phyloP scores from a whole-genome alignment of 306 rosid genomes.

The Cotoneaster glaucophyllus region DNA sequence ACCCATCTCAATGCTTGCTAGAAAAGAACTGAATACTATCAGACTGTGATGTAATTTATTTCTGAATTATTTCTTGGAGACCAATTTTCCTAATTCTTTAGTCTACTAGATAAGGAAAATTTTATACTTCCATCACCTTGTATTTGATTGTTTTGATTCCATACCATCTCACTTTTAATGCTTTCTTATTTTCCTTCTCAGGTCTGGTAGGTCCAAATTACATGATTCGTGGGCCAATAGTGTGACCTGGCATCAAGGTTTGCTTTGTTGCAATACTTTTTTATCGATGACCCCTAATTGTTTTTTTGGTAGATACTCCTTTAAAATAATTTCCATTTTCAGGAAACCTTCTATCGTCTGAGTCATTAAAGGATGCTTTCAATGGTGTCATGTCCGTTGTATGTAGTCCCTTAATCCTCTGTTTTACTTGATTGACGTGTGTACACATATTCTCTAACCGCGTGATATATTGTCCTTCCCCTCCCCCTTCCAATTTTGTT shows the following conservation, averaged over 20 bases:
- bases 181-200: slow-evolving; percentile 26
- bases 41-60: not conserved
- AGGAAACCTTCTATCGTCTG: slow-evolving; percentile 83
- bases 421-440: not conserved
- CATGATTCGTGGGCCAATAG: slow-evolving; percentile 72
- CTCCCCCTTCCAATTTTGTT: not conserved
- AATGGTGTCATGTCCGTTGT: slow-evolving; percentile 84
- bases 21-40: not conserved
- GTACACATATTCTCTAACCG: not conserved
- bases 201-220: slow-evolving; percentile 83
- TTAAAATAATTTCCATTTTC: slow-evolving; percentile 25
- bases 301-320: slow-evolving; percentile 2
- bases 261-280: slow-evolving; percentile 14
- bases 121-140: not conserved
- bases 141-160: not conserved
- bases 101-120: not conserved
- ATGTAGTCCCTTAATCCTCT: slow-evolving; percentile 27
- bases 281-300: slow-evolving; percentile 2
- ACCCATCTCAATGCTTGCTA: not conserved
- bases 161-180: slow-evolving; percentile 5
- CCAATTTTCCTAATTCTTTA: not conserved
- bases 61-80: no score
- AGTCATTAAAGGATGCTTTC: slow-evolving; percentile 79
- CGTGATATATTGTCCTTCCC: not conserved
- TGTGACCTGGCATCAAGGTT: slow-evolving; percentile 82